Base-by-base conservation (phyloP, 2,329 filamentous ascomycete genomes). In the Iodosphaeria phyllophila region DNA sequence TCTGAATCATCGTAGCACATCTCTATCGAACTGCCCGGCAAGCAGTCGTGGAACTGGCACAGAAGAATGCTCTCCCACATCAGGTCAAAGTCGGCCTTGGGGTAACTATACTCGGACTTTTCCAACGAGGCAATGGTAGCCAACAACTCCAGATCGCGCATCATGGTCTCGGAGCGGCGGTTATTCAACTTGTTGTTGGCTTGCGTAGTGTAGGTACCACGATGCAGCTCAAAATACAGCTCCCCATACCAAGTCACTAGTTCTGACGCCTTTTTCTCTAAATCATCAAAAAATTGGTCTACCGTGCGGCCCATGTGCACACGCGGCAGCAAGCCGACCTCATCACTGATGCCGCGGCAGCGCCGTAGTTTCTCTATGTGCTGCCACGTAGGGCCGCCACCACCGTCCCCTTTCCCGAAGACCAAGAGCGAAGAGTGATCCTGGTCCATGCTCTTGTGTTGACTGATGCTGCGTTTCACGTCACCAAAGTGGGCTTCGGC, bases 1-100 rank as follows among this genome's bases (percentile, higher is more conserved):
- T 92, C 77, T 3, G 84, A 92, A 44, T 98, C 89, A 46, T 92
- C 80, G 40, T 95, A 95, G 48, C 83, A 92, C 83, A 95, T 93
- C 48, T 91, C 84, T 38, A 98, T 95, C 17, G 72, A 79, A 44
- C 82, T 93, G 28, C 89, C 89, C 1, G 89, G 89, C 25, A 98
- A 60, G 45, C 89, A 95, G 45, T 98, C 89, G 36, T 98, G 89
- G 60, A 98, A 98, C 42, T 98, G 89, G 36, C 86, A 95, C 14
- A 95, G 66, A 13, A 95, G 60, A 3, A 86, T 75, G 28, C 66
- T 64, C 54, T 95, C 86, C 89, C 89, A 98, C 72, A 98, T 91
- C 29, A 75, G 64, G 43, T 98, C 89, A 28, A 98, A 74, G n/a
- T 89, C 71, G 43, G 77, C 69, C 51, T 92, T 93, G 7, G 89